Conservation (phyloP, 2,329 filamentous ascomycete species). For the Moelleriella libera region DNA sequence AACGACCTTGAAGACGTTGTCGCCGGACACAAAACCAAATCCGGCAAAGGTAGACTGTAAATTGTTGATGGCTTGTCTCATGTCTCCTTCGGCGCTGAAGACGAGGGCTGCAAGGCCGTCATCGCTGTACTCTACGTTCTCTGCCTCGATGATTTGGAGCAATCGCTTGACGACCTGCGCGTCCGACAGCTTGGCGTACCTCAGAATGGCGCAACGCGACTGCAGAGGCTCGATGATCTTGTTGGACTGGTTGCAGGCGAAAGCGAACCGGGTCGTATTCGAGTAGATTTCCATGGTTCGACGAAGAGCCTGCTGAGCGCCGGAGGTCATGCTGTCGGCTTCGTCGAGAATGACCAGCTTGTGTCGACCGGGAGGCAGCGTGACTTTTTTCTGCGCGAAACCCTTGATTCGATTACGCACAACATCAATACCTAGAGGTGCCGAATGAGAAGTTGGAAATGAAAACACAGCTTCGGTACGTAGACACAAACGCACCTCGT, state of each 20-base stretch:
- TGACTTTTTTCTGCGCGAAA: conserved; percentile 98
- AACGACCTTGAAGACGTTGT: conserved; percentile 96
- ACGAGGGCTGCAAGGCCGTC: conserved; percentile 92
- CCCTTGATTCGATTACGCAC: conserved; percentile 96
- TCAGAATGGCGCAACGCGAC: conserved; percentile 87
- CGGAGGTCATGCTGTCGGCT: conserved; percentile 95
- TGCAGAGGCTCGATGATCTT: conserved; percentile 99
- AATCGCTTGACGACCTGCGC: conserved; percentile 82
- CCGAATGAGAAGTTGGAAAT: no score
- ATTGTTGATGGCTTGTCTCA: conserved; percentile 98
- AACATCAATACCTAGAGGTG: conserved; percentile 67
- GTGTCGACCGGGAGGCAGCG: conserved; percentile 75
- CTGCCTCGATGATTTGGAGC: conserved; percentile 83
- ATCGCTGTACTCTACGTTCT: conserved; percentile 80
- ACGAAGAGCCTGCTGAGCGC: conserved; percentile 86
- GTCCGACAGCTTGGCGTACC: conserved; percentile 86
- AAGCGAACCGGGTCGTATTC: conserved; percentile 89
- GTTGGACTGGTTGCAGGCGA: conserved; percentile 97
- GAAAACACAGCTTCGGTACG: no score
- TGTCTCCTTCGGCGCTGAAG: conserved; percentile 94
- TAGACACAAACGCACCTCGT: conserved; percentile 39
- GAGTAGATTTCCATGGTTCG: conserved; percentile 99
- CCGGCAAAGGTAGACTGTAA: conserved; percentile 85
- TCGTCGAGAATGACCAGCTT: conserved; percentile 97
- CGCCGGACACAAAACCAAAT: conserved; percentile 92